Evolutionary conservation across 2,329 filamentous ascomycete species (phyloP).

Genomic region (Pseudomassariella vexata): DNA sequence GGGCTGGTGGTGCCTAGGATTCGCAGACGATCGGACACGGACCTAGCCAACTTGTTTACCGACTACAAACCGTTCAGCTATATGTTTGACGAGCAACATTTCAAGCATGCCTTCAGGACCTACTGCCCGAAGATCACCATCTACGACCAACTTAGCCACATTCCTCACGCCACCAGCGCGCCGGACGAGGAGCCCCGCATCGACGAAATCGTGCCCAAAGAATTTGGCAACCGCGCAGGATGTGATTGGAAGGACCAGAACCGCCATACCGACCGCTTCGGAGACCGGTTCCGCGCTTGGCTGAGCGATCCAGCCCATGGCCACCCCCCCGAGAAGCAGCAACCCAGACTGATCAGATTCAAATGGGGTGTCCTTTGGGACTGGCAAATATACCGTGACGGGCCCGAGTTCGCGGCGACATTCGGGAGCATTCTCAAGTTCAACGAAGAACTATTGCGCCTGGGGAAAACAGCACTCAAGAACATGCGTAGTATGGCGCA

Average conservation of each 20-base stretch:
- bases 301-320: conserved; percentile 22
- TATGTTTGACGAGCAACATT: conserved; percentile 42
- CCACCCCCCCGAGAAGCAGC: conserved; percentile 16
- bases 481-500: conserved; percentile 28
- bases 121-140: conserved; percentile 38
- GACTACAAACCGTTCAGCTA: conserved; percentile 34
- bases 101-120: conserved; percentile 28
- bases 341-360: conserved; percentile 33
- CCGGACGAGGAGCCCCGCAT: conserved; percentile 29
- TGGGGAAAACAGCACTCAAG: conserved; percentile 29
- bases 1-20: conserved; percentile 40
- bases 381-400: conserved; percentile 39
- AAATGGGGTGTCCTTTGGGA: conserved; percentile 40
- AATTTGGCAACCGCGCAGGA: conserved; percentile 30
- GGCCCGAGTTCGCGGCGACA: conserved; percentile 37
- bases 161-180: conserved; percentile 28
- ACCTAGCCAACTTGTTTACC: conserved; percentile 36
- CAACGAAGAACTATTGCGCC: conserved; percentile 32
- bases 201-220: conserved; percentile 34
- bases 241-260: conserved; percentile 35
- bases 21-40: conserved; percentile 32
- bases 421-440: conserved; percentile 37
- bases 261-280: conserved; percentile 33
- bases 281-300: conserved; percentile 26
- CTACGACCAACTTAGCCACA: conserved; percentile 29